Base-by-base conservation (phyloP, 2,329 filamentous ascomycete genomes). In the Aschersonia sp. region DNA sequence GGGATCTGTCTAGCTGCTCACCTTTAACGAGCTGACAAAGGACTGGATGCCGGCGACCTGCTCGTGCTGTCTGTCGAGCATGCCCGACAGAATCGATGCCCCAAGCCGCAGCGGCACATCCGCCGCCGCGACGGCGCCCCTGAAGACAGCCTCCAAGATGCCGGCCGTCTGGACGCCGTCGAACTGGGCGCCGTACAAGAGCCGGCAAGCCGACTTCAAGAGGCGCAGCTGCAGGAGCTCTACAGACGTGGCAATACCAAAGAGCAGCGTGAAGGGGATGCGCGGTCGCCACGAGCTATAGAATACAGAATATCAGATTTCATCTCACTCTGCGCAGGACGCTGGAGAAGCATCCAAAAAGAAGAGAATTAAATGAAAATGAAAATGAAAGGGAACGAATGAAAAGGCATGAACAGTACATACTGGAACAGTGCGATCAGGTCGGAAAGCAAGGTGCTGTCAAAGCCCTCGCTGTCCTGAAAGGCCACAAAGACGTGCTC, bases 401-500 rank as follows among this genome's bases (percentile, higher is more conserved):
- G 35, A 11, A 10, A 5, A 9, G 30, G 14, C 30, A 31, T n/a
- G 31, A 9, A 12, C 1, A 12, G 12, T 33, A 64, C 72, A 45
- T 68, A 84, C 81, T 77, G 75, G 50, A 90, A 72, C 5, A 89
- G 70, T 39, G 73, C 70, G 43, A 90, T 73, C 37, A 87, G 59
- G 49, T 90, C 85, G 1, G 79, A 80, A 10, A 94, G 66, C n/a
- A 92, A 63, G 32, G 68, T 68, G 44, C 78, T 78, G 55, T 89
- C 85, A 58, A 92, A 89, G 0, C 82, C 85, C 63, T 92, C 87
- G 52, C 84, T 87, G 57, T 92, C 86, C 60, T 88, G 82, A 50
- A 92, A 79, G 0, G 83, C 79, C 45, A 94, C 69, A 46, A 87
- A 73, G 8, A 90, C 74, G 54, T 79, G 78, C 41, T 73, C 64